Evolutionary conservation across 768 basidiomycete species (phyloP), one percentile per base, ranked within the genome.

Genomic region (Amanita pallidorosea): DNA sequence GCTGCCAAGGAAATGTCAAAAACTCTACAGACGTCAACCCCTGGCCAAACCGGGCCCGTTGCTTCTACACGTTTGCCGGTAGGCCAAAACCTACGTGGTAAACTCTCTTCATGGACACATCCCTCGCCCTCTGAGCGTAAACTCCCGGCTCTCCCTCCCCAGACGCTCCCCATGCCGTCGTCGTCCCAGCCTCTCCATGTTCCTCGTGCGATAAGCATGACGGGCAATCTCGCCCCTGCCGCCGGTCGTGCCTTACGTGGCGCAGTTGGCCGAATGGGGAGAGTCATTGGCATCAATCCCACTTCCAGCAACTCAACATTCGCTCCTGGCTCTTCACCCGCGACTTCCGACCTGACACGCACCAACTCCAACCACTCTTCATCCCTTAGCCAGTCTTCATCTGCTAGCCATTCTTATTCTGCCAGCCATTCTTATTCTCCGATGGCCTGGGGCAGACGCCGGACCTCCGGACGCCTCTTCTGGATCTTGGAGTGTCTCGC

Each of bases 261-360:
- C 51, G 85, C 88, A 3, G 85, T 85, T 3, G 86, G 88, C 67
- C 83, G 79, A 63, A 78, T 88, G 70, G 81, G 81, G 35, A 55
- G 60, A 55, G 72, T 67, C 51, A 60, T 66, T 37, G 67, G 65
- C 38, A 71, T 70, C 25, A 70, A 65, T 47, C 66, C 71, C 18
- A 67, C 67, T 54, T 65, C 64, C 54, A 58, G 56, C 38, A 57
- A 48, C 33, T 58, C 58, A 18, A 52, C 64, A 37, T 60, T 69
- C 18, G 57, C 65, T 50, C 72, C 71, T 18, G 71, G 70, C 13
- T 73, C 76, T 42, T 71, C 76, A 8, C 73, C 73, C 7, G 72
- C 75, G 34, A 69, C 76, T 3, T 72, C 73, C 5, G 50, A 51
- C 36, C 60, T 71, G 18, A 60, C 61, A 29, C 70, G 77, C 11